phyloP scores from a whole-genome alignment of 2,329 filamentous ascomycete species.

The Phyllachora maydis region DNA sequence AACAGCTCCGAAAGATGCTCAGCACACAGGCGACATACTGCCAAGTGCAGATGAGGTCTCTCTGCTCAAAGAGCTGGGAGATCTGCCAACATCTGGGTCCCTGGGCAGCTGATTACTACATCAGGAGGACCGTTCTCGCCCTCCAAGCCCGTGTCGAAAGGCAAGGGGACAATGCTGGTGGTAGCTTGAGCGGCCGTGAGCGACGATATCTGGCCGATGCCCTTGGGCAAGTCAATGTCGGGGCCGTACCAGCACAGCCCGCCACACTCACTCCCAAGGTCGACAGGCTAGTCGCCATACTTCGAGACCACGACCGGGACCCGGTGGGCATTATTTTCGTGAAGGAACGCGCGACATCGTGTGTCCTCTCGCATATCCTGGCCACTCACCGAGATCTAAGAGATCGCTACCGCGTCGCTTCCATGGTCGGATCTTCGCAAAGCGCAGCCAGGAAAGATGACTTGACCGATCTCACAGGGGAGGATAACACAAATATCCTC shows the following conservation, averaged over 20 bases:
- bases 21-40: constrained; percentile 26
- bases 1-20: constrained; percentile 16
- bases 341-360: constrained; percentile 37
- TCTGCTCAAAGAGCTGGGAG: constrained; percentile 26
- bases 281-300: constrained; percentile 25
- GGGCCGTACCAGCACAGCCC: no score
- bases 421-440: constrained; percentile 32
- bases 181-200: constrained; percentile 25
- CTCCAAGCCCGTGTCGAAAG: constrained; percentile 8
- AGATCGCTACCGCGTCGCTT: constrained; percentile 25
- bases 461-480: constrained; percentile 12
- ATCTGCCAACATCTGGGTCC: constrained; percentile 38
- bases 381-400: constrained; percentile 24
- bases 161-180: constrained; percentile 9
- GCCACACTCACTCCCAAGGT: constrained; percentile 35
- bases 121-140: constrained; percentile 23
- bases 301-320: constrained; percentile 19
- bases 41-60: constrained; percentile 30
- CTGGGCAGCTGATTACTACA: constrained; percentile 51
- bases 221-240: constrained; percentile 14
- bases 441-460: constrained; percentile 14
- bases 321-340: constrained; percentile 47
- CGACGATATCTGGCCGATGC: constrained; percentile 30
- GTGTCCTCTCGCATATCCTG: constrained; percentile 36
- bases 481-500: constrained; percentile 15